Conservation (phyloP, 805 yeast genomes). For the Sugiyamaella valdiviana region DNA sequence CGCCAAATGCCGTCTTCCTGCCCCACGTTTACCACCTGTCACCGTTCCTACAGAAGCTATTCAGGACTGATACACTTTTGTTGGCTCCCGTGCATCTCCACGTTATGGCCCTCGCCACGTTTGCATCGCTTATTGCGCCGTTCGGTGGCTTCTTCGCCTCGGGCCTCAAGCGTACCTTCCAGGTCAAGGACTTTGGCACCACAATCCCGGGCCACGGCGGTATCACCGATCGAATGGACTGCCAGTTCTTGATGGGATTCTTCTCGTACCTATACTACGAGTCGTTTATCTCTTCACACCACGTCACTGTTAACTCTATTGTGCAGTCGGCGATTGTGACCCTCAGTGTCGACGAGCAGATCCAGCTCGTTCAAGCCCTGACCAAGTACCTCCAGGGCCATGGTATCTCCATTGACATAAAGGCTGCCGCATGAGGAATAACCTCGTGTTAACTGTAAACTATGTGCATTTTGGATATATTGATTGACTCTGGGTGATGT, state of each 20-base stretch:
- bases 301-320: slow-evolving; percentile 58
- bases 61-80: slow-evolving; percentile 45
- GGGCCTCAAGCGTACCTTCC: slow-evolving; percentile 94
- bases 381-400: slow-evolving; percentile 43
- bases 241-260: slow-evolving; percentile 97
- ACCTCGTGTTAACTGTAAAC: not conserved
- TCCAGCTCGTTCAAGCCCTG: slow-evolving; percentile 55
- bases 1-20: slow-evolving; percentile 80
- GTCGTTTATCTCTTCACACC: slow-evolving; percentile 70
- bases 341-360: slow-evolving; percentile 57
- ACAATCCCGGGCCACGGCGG: slow-evolving; percentile 99
- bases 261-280: slow-evolving; percentile 89
- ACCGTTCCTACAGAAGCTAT: slow-evolving; percentile 50
- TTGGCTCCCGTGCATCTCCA: slow-evolving; percentile 89
- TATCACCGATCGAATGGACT: slow-evolving; percentile 93
- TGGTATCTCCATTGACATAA: slow-evolving; percentile 19
- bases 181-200: slow-evolving; percentile 95
- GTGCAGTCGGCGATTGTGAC: slow-evolving; percentile 71
- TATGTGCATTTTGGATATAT: not conserved
- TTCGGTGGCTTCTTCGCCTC: slow-evolving; percentile 98
- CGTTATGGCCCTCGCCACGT: slow-evolving; percentile 76
- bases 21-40: slow-evolving; percentile 72
- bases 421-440: not conserved
- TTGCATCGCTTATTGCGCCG: slow-evolving; percentile 96
- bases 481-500: no score